These are phyloP conservation scores for Carex cristatella DNA, from an alignment of 176 grass and related monocot species.

Conservation along the genomic window DNA sequence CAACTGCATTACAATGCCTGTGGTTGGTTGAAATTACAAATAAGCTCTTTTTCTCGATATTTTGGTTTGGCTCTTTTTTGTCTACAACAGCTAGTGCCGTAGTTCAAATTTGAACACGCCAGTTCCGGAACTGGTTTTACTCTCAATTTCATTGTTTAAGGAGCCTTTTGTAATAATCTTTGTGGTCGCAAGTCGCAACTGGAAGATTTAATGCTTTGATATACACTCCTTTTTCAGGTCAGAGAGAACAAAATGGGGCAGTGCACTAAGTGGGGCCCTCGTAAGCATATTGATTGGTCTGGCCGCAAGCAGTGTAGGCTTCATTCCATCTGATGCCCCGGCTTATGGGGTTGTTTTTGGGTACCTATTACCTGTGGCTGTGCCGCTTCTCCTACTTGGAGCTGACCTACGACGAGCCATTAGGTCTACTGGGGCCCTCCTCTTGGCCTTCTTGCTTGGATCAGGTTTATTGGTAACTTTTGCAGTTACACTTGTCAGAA, in stretches of 20 bases:
- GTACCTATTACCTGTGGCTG: constrained; percentile 59
- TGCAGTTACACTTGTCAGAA: background rate
- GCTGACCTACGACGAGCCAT: constrained; percentile 80
- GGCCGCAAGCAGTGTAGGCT: constrained; percentile 38
- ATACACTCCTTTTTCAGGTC: constrained; percentile 15
- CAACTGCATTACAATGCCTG: background rate
- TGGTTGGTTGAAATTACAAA: background rate
- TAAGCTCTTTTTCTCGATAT: background rate
- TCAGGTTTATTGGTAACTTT: constrained; percentile 23
- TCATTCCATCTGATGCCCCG: constrained; percentile 54
- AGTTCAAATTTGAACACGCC: background rate
- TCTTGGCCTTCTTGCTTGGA: constrained; percentile 76
- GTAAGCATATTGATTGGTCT: constrained; percentile 68
- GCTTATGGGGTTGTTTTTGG: constrained; percentile 64
- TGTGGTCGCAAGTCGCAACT: background rate
- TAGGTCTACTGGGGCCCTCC: constrained; percentile 60
- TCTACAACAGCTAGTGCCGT: background rate
- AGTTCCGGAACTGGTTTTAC: background rate
- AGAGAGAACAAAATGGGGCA: constrained; percentile 58
- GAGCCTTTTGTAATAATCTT: background rate
- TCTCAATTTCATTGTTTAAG: background rate
- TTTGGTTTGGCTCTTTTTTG: background rate
- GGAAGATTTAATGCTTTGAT: background rate
- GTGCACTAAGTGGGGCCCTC: constrained; percentile 60
- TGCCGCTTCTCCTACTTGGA: constrained; percentile 75